Conservation (phyloP, 257 asterid species). For the Rhazya stricta region DNA sequence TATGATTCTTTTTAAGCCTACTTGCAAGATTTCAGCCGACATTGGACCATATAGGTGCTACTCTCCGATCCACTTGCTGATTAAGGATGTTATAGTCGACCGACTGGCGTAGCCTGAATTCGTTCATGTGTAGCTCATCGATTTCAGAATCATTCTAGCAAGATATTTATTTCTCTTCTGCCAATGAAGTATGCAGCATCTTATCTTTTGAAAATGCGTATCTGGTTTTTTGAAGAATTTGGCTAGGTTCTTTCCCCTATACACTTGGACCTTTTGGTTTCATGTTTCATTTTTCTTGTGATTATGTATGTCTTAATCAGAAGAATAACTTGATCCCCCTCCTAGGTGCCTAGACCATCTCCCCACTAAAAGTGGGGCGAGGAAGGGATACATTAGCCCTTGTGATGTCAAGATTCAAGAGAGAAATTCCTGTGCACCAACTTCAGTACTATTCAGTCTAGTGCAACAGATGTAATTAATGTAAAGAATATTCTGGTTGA, state of each 20-base stretch:
- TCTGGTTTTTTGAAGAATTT: neutral
- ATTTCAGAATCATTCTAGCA: neutral
- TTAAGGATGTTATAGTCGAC: neutral
- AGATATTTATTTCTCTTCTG: neutral
- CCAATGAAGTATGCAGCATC: constrained; percentile 10
- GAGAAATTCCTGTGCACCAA: neutral
- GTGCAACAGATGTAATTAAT: neutral
- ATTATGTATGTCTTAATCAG: neutral
- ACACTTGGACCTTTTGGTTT: neutral
- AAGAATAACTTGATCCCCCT: neutral
- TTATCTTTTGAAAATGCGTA: neutral
- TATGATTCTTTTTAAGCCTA: neutral
- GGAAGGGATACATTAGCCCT: neutral
- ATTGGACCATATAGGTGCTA: neutral
- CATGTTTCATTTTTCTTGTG: neutral
- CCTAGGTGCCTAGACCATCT: neutral
- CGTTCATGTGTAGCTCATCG: neutral
- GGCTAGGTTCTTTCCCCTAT: neutral
- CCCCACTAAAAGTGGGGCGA: neutral
- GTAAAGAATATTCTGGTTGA: neutral
- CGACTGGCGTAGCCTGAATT: neutral
- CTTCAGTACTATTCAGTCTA: neutral
- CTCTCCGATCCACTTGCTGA: neutral
- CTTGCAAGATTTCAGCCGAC: constrained; percentile 1
- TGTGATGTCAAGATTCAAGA: neutral